Evolutionary conservation across 345 rosid species (phyloP).

Genomic region (Arabidopsis arenosa): DNA sequence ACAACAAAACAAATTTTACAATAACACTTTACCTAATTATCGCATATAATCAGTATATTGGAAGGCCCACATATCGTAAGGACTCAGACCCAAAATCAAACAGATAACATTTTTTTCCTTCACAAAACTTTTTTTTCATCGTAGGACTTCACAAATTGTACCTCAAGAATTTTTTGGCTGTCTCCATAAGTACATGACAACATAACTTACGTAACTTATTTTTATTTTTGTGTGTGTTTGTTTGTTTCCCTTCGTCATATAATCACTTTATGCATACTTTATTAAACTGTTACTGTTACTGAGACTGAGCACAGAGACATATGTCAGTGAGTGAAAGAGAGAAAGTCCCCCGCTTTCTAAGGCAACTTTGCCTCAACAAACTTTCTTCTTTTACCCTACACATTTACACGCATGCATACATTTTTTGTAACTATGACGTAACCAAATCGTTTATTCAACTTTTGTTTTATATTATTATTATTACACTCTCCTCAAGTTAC

Average conservation of each 20-base stretch:
- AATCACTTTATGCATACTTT: neutral
- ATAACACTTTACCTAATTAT: too few relatives aligned
- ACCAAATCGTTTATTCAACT: conserved; percentile 12
- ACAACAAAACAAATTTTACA: too few relatives aligned
- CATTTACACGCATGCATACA: conserved; percentile 24
- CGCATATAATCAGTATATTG: too few relatives aligned
- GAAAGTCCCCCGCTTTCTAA: conserved; percentile 44
- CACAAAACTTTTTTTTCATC: neutral
- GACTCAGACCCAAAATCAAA: too few relatives aligned
- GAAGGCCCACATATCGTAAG: too few relatives aligned
- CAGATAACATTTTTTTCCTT: neutral
- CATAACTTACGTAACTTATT: neutral
- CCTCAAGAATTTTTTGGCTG: neutral
- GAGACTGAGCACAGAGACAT: neutral
- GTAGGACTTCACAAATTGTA: neutral
- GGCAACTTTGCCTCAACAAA: conserved; percentile 31
- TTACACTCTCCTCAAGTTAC: neutral
- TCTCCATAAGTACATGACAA: neutral
- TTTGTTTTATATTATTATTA: neutral
- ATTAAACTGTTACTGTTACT: neutral
- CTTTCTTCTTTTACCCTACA: conserved; percentile 36
- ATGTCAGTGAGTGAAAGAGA: conserved; percentile 37
- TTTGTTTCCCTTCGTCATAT: neutral
- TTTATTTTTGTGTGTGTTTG: neutral
- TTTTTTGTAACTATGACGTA: conserved; percentile 15